Conservation (phyloP, 2,329 filamentous ascomycete genomes). For the Coleophoma eucalyptorum region DNA sequence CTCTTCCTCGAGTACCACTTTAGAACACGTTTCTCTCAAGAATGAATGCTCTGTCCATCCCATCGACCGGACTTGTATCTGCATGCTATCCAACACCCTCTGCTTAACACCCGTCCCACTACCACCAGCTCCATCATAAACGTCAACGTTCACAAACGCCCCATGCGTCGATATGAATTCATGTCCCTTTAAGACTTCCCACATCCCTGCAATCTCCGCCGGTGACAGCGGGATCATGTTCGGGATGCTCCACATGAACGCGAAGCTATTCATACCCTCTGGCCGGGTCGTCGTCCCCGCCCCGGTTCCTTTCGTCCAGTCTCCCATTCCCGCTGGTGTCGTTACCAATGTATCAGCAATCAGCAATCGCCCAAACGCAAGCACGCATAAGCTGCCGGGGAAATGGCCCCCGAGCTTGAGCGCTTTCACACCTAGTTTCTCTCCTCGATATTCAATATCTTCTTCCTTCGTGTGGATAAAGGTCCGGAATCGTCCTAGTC, state of each 20-base stretch:
- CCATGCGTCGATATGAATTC: constrained; percentile 66
- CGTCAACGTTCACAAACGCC: constrained; percentile 60
- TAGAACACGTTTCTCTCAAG: constrained; percentile 14
- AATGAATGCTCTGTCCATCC: constrained; percentile 21
- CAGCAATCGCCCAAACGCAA: constrained; percentile 60
- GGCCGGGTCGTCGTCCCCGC: constrained; percentile 35
- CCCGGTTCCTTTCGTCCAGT: constrained; percentile 41
- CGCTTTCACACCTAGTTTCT: constrained; percentile 47
- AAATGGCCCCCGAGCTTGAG: constrained; percentile 79
- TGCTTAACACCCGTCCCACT: constrained; percentile 44
- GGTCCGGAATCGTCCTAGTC: constrained; percentile 33
- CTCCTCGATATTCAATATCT: constrained; percentile 32
- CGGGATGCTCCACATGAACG: constrained; percentile 75
- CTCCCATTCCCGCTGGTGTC: constrained; percentile 53
- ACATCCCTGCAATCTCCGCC: constrained; percentile 62
- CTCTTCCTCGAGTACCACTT: not conserved
- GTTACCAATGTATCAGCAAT: constrained; percentile 76
- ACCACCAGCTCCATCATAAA: constrained; percentile 40
- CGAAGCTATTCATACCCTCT: constrained; percentile 47
- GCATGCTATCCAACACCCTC: constrained; percentile 70
- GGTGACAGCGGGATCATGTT: constrained; percentile 71
- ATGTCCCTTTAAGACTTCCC: constrained; percentile 58
- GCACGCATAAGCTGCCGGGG: constrained; percentile 64
- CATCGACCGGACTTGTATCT: constrained; percentile 56
- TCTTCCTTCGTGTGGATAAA: constrained; percentile 39